Evolutionary conservation across 1,139 yeast genomes (phyloP), one percentile per base, ranked within the genome.

Genomic region (Hemisphaericaspora xylofermentans): DNA sequence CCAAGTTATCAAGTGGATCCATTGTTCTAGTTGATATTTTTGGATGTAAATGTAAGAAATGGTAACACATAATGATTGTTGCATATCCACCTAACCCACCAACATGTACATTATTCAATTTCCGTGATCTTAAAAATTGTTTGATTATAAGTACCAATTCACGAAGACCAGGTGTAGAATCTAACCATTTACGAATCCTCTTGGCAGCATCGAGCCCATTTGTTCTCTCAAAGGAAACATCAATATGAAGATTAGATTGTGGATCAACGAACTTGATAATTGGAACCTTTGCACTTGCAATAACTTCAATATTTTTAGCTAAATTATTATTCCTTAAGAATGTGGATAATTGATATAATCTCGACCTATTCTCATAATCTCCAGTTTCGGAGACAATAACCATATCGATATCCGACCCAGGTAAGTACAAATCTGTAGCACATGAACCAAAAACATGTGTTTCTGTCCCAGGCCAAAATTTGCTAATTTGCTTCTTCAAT

Each of bases 1-100:
- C 99, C 49, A 93, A 64, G 57, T 94, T 94, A 38, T 85, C 85
- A 49, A 76, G 55, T 0, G 89, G 81, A 36, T 78, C 73, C 49
- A 91, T 84, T 39, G 81, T 79, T 7, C 78, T 71, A 0, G 95
- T 79, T 2, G 84, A 64, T 5, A 91, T 56, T 50, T 89, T 74
- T 10, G 97, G 97, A 61, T 93, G 98, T 43, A 86, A 66, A 49
- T 72, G 76, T 47, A 94, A 64, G 57, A 93, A 91, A 25, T 95
- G 85, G 55, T 85, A 85, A 28, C 88, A 89, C 56, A 93, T 63
- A 53, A 96, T 89, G 33, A 91, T 88, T 18, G 91, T 88, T 7
- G 97, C 82, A 58, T 86, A 93, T 0, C 98, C 98, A 24, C 99
- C 98, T 15, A 94, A 68, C 0, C 98, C 98, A 43, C 99, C 99